A percentile compares a stretch with the other conserved stretches of the same genome.
These are phyloP conservation scores for Zygotorulaspora chibaensis DNA, from an alignment of 805 yeast species.

Conservation along the genomic window DNA sequence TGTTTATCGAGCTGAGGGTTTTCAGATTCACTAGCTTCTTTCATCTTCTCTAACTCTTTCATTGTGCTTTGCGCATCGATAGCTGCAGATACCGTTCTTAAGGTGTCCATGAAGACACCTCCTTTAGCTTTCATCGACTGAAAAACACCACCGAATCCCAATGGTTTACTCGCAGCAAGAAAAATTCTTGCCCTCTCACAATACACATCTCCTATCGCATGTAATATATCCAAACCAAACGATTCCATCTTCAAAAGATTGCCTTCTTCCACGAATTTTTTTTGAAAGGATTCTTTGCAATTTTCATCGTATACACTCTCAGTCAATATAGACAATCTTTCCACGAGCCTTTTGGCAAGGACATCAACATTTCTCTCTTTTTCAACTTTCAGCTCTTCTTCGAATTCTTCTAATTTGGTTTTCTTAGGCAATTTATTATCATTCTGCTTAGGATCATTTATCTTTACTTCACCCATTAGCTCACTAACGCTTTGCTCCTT, in stretches of 20 bases:
- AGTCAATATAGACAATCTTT: conserved; percentile 49
- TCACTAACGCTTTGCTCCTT: conserved; percentile 5
- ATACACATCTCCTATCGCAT: conserved; percentile 68
- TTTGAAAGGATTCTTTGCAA: conserved; percentile 57
- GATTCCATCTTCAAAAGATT: conserved; percentile 78
- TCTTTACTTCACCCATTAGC: conserved; percentile 8
- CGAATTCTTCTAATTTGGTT: conserved; percentile 54
- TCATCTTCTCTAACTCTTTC: conserved; percentile 67
- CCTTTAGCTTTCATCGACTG: conserved; percentile 70
- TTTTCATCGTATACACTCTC: conserved; percentile 62
- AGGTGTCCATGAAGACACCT: conserved; percentile 66
- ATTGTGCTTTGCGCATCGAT: conserved; percentile 74
- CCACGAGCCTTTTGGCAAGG: conserved; percentile 54
- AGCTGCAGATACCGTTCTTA: conserved; percentile 67
- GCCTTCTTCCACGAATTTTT: conserved; percentile 73
- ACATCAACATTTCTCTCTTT: conserved; percentile 61
- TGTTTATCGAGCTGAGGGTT: conserved; percentile 43
- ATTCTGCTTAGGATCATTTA: conserved; percentile 26
- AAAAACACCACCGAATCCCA: conserved; percentile 70
- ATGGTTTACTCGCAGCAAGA: conserved; percentile 57
- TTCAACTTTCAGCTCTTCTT: conserved; percentile 69
- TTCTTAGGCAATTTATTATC: conserved; percentile 41
- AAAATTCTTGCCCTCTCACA: conserved; percentile 60
- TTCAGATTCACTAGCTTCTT: conserved; percentile 43
- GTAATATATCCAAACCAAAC: conserved; percentile 77